Conservation (phyloP, 1,139 yeast species). For the Kluyveromyces sp. region DNA sequence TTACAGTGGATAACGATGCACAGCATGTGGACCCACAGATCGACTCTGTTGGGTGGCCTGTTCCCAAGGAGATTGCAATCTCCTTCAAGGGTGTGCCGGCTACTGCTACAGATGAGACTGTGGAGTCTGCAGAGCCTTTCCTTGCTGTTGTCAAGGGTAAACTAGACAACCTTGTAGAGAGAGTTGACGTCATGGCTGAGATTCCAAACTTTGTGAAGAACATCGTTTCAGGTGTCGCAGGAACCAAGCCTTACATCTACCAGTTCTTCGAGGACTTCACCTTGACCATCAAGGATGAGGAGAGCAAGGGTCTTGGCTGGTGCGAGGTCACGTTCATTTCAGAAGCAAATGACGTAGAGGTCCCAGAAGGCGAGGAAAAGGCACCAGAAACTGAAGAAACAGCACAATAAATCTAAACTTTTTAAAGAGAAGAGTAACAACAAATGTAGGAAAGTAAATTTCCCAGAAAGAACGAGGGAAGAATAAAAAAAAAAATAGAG, state of each 20-base stretch:
- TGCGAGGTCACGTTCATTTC: conserved; percentile 77
- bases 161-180: conserved; percentile 58
- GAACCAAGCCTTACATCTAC: conserved; percentile 90
- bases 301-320: conserved; percentile 56
- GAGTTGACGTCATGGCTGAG: conserved; percentile 97
- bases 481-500: no score
- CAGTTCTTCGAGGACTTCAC: conserved; percentile 62
- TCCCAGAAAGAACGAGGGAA: no score
- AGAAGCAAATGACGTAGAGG: conserved; percentile 18
- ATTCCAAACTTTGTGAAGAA: conserved; percentile 90
- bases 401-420: conserved; percentile 1
- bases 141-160: conserved; percentile 45
- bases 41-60: conserved; percentile 91
- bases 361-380: not conserved
- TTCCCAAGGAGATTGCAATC: conserved; percentile 63
- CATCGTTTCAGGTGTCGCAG: conserved; percentile 90
- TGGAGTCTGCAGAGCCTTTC: conserved; percentile 25
- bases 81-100: conserved; percentile 44
- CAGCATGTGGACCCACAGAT: conserved; percentile 50
- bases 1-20: conserved; percentile 59
- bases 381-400: not conserved
- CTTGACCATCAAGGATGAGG: conserved; percentile 31
- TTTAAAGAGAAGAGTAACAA: not conserved
- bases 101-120: conserved; percentile 34
- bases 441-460: no score